Base-by-base conservation (phyloP, 116 monocot genomes). In the Thalassia testudinum region DNA sequence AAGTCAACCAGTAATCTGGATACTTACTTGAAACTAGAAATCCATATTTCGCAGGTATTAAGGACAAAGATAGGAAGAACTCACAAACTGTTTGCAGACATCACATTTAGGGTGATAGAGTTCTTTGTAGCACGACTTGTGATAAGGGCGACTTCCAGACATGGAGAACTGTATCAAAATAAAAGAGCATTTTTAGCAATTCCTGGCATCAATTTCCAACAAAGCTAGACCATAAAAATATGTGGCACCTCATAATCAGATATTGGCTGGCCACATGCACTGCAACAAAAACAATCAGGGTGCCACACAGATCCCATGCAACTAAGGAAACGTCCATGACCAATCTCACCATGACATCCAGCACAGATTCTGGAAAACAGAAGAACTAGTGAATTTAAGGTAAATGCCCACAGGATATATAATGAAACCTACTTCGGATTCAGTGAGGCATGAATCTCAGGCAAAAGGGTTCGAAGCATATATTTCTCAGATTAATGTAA, bases 11-110 rank as follows among this genome's bases (percentile, higher is more conserved):
- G n/a, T n/a, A n/a, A n/a, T n/a, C n/a, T n/a, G n/a, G 40, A 40
- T 40, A 40, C 40, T 8, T 40, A 8, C n/a, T n/a, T n/a, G n/a
- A n/a, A n/a, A n/a, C n/a, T n/a, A n/a, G n/a, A n/a, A n/a, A n/a
- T n/a, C n/a, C n/a, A n/a, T n/a, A n/a, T n/a, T n/a, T n/a, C n/a
- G n/a, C n/a, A n/a, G n/a, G n/a, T n/a, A n/a, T n/a, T n/a, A n/a
- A n/a, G n/a, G n/a, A n/a, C n/a, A n/a, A n/a, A n/a, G n/a, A n/a
- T n/a, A n/a, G n/a, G n/a, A 15, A 57, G 23, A 40, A 74, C 97
- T 78, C 77, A 97, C 97, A 71, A 85, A 85, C 54, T 89, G 57
- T 37, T 73, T 82, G 77, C 97, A 97, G 48, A 97, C 82, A 66
- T 97, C 89, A 62, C 90, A 97, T 66, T 75, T 97, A 53, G 89